Percentiles rank a stretch among this genome's conserved stretches.
phyloP scores from a whole-genome alignment of 228 moss, liverwort and hornwort genomes.

The Sphagnum fallax region DNA sequence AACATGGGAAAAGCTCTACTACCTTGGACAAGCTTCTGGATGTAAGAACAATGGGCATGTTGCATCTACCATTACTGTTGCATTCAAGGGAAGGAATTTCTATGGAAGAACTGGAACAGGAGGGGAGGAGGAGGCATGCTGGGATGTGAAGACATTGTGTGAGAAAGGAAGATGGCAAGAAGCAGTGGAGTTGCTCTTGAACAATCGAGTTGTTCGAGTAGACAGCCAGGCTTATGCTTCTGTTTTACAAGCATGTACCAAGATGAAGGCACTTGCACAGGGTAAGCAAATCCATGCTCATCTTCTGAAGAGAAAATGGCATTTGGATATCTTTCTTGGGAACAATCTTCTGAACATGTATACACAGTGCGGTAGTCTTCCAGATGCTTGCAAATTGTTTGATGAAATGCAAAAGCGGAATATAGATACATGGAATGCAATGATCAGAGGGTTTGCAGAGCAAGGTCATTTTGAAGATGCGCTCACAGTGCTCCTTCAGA shows the following conservation, averaged over 20 bases:
- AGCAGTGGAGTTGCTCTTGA: slow-evolving; percentile 30
- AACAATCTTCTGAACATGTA: slow-evolving; percentile 51
- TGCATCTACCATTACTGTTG: too few relatives aligned
- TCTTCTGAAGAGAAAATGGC: slow-evolving; percentile 29
- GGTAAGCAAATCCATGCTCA: slow-evolving; percentile 36
- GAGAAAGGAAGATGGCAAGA: slow-evolving; percentile 40
- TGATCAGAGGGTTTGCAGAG: slow-evolving; percentile 37
- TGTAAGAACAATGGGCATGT: too few relatives aligned
- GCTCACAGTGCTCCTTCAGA: slow-evolving; percentile 22
- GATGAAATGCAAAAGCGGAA: slow-evolving; percentile 32
- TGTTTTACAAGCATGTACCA: slow-evolving; percentile 42
- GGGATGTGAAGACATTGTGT: slow-evolving; percentile 32
- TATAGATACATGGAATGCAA: slow-evolving; percentile 42
- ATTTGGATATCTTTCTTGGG: slow-evolving; percentile 33
- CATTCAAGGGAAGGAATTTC: too few relatives aligned
- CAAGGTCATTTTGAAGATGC: slow-evolving; percentile 28
- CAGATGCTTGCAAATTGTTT: slow-evolving; percentile 34
- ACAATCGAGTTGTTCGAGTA: slow-evolving; percentile 31
- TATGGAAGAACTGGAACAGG: too few relatives aligned
- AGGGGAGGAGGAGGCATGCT: too few relatives aligned
- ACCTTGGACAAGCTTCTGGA: too few relatives aligned
- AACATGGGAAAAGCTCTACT: too few relatives aligned
- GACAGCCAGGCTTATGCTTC: slow-evolving; percentile 37
- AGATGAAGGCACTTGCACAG: slow-evolving; percentile 27
- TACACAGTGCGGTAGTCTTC: slow-evolving; percentile 40